phyloP scores from a whole-genome alignment of 169 alveolate genomes.

The Cryptosporidium andersoni region DNA sequence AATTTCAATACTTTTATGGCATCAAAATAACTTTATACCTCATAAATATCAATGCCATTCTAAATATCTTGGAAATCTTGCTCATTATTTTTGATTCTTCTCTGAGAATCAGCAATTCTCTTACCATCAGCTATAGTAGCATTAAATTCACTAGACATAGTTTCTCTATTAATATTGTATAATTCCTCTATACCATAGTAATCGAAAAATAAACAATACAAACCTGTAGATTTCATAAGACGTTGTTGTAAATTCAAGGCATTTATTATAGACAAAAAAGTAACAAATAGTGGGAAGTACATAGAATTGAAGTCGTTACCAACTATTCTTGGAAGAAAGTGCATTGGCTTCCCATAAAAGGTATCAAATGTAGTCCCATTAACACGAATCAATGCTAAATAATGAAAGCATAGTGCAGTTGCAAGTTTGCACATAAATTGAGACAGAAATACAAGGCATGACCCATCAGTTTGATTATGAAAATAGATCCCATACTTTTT shows the following conservation, averaged over 20 bases:
- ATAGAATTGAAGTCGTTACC: conserved; percentile 24
- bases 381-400: conserved; percentile 19
- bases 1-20: too few species aligned
- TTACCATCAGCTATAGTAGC: conserved; percentile 5
- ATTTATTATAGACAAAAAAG: conserved; percentile 11
- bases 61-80: not conserved
- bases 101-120: conserved; percentile 43
- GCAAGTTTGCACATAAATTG: conserved; percentile 20
- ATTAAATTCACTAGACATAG: not conserved
- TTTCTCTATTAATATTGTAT: not conserved
- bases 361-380: conserved; percentile 14
- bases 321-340: conserved; percentile 13
- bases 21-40: too few species aligned
- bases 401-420: conserved; percentile 41
- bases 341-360: conserved; percentile 29
- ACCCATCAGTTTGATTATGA: conserved; percentile 27
- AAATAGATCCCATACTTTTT: conserved; percentile 62
- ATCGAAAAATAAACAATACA: conserved; percentile 29
- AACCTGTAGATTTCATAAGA: conserved; percentile 18
- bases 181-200: conserved; percentile 22
- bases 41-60: too few species aligned
- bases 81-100: not conserved
- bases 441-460: conserved; percentile 36
- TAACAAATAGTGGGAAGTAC: conserved; percentile 26
- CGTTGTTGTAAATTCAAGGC: conserved; percentile 6